Evolutionary conservation across 2,329 filamentous ascomycete species (phyloP), one percentile per base, ranked within the genome.

Genomic region (Penicillium concentricum): DNA sequence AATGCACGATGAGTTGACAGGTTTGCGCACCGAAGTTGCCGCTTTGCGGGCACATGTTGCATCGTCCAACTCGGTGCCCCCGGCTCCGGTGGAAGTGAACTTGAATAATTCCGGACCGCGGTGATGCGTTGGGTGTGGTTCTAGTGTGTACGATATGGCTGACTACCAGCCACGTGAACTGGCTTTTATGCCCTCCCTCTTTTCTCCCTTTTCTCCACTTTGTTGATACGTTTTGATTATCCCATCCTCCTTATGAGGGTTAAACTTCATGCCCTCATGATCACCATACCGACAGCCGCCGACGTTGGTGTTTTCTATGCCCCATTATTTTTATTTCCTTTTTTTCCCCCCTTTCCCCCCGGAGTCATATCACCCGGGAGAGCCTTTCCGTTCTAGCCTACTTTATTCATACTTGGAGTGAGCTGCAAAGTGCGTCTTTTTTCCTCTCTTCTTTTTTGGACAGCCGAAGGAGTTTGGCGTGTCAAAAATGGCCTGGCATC

Each of bases 21-120:
- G 66, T 8, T 64, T 79, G 47, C 75, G 74, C 52, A 70, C 73
- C 10, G 77, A 79, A 58, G 74, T 79, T 26, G 71, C 70, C 28
- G 61, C 70, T 7, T 62, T 79, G 22, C 72, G 73, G 53, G 70
- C 73, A 22, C 77, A 78, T 54, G 56, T 78, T 51, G 71, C 73
- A n/a, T 65, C 69, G 8, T 61, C 58, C 30, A 71, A 68, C 47
- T 49, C 60, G 15, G 55, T 63, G 15, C 61, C 66, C 30, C 56
- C 58, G 5, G 39, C 59, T 20, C 57, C 62, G 7, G 55, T 59
- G 22, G 63, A 67, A 51, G 39, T 58, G 7, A 66, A 63, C 32
- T 50, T 61, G 37, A 47, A 52, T 18, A 65, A 58, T 26, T 38
- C 61, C 3, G 61, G 58, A 20, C 48, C 61, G 16, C 57, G 63